phyloP scores from a whole-genome alignment of 2,329 filamentous ascomycete genomes.

The Calonectria ilicicola region DNA sequence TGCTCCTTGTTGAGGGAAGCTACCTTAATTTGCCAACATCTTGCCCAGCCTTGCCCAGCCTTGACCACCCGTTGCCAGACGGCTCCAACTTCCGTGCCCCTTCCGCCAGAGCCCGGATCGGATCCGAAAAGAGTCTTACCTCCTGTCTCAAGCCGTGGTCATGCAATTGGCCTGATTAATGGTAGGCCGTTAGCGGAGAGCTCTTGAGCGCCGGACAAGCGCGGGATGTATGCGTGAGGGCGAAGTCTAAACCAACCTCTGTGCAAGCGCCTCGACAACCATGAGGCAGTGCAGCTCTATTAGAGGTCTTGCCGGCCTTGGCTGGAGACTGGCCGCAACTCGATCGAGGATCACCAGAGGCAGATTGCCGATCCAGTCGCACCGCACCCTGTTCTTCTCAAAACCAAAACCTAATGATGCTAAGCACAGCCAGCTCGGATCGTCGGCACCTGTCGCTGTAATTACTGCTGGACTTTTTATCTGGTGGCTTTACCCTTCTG shows the following conservation, averaged over 20 bases:
- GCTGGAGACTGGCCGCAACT: constrained; percentile 28
- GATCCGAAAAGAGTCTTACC: neutral
- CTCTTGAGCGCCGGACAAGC: neutral
- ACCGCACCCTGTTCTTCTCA: constrained; percentile 34
- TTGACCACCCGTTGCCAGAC: constrained; percentile 27
- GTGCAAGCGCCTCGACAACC: neutral
- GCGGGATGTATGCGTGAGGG: neutral
- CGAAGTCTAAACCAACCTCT: constrained; percentile 12
- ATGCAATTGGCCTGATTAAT: constrained; percentile 10
- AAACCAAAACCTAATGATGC: constrained; percentile 25
- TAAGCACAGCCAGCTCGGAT: constrained; percentile 38
- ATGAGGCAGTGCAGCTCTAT: constrained; percentile 41
- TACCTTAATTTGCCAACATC: constrained; percentile 27
- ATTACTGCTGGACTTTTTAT: constrained; percentile 52
- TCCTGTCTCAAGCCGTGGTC: neutral
- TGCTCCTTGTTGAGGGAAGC: constrained; percentile 29
- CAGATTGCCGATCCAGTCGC: constrained; percentile 19
- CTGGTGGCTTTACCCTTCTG: constrained; percentile 58
- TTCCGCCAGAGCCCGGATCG: neutral
- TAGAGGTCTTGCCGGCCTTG: constrained; percentile 34
- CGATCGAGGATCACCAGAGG: constrained; percentile 30
- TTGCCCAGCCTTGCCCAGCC: constrained; percentile 34
- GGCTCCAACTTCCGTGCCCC: neutral
- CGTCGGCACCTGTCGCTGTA: constrained; percentile 47
- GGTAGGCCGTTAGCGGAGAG: neutral